These are phyloP conservation scores for Clitopilus hobsonii DNA, from an alignment of 768 basidiomycete species.

Conservation along the genomic window DNA sequence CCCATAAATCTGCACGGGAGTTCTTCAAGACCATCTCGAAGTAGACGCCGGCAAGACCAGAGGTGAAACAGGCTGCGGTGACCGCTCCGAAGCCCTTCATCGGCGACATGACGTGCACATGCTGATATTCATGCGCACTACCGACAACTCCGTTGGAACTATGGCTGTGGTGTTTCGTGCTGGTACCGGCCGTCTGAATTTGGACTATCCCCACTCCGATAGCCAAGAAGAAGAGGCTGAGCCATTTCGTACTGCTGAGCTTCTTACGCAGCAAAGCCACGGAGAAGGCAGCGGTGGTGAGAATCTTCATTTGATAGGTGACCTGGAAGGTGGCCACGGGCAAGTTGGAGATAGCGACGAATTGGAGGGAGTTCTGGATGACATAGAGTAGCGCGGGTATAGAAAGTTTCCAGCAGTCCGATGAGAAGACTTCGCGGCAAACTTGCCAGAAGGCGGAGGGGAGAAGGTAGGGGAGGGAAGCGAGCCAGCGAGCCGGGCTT, in stretches of 20 bases:
- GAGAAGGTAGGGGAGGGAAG: conserved; percentile 38
- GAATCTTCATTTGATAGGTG: conserved; percentile 97
- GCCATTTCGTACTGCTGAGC: conserved; percentile 76
- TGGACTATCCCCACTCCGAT: conserved; percentile 94
- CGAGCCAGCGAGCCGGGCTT: conserved; percentile 24
- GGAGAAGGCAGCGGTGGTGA: conserved; percentile 92
- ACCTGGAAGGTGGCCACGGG: conserved; percentile 98
- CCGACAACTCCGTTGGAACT: conserved; percentile 33
- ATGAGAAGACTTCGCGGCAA: conserved; percentile 73
- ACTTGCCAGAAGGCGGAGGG: conserved; percentile 49
- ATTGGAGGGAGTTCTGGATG: conserved; percentile 96
- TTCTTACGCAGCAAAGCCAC: conserved; percentile 77
- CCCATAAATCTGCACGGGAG: conserved; percentile 82
- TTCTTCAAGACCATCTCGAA: conserved; percentile 92
- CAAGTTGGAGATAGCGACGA: conserved; percentile 92
- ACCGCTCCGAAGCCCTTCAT: conserved; percentile 83
- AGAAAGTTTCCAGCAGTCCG: conserved; percentile 96
- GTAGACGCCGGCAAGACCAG: conserved; percentile 88
- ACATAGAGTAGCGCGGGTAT: conserved; percentile 95
- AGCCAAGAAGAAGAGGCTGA: conserved; percentile 82
- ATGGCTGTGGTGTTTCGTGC: conserved; percentile 26
- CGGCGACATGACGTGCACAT: conserved; percentile 73
- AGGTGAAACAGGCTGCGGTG: conserved; percentile 81
- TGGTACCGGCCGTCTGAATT: conserved; percentile 62
- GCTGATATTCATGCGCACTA: conserved; percentile 62